Base-by-base conservation (phyloP, 345 rosid genomes). In the Eucalyptus rudis region DNA sequence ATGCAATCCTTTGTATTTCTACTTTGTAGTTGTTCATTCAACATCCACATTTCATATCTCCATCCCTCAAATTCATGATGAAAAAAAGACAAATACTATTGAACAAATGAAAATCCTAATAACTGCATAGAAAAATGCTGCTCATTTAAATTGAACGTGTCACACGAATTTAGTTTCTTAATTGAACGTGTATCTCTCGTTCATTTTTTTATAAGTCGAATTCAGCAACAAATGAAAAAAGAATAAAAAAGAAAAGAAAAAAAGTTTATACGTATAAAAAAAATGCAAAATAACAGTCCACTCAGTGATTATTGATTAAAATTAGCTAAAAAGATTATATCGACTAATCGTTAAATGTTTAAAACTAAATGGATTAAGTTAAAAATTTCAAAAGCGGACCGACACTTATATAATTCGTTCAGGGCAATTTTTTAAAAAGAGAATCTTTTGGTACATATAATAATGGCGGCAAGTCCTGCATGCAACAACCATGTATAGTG, bases 221-320 rank as follows among this genome's bases (percentile, higher is more conserved):
- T 56, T 5, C 0, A 25, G 2, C 6, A 22, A 8, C 27, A 22
- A 22, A 4, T 0, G 4, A 24, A 56, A 56, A 10, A 52, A 24
- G 5, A 22, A 54, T 3, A 9, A 54, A 54, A 51, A 52, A 19
- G 2, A 0, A 17, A 49, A 17, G 7, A 2, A 20, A 7, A 20
- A 54, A 56, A 56, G 27, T 4, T 56, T 56, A 56, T 22, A 56
- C 8, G 27, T 52, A 52, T 52, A 22, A 56, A 9, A 9, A 9
- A 56, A 24, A 4, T 8, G 1, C 24, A 56, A 56, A 56, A 56
- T 8, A 10, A 56, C 10, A 56, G 29, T 56, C 3, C 6, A 56
- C 8, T 24, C 13, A 24, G 1, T 24, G 3, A 56, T 24, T 0
- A 10, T 24, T 2, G 1, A 56, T 25, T 6, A 56, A 56, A 24